phyloP scores from a whole-genome alignment of 495 filamentous ascomycete species.

The Penicillium robsamsonii region DNA sequence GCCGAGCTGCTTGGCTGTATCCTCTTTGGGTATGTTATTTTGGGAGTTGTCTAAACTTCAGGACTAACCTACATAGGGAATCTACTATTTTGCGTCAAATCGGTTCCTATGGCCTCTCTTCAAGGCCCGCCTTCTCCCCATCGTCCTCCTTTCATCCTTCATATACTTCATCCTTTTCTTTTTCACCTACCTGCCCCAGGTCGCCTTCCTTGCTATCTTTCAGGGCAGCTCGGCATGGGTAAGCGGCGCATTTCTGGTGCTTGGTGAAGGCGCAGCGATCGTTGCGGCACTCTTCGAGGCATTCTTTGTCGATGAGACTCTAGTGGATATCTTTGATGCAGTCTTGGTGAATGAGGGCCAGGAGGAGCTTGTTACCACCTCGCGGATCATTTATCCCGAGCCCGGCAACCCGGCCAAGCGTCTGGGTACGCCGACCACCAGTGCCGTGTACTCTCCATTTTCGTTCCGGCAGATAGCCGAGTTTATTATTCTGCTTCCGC shows the following conservation, averaged over 20 bases:
- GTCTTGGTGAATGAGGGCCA: conserved; percentile 60
- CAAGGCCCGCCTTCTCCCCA: conserved; percentile 56
- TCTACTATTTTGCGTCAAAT: conserved; percentile 58
- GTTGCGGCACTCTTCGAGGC: conserved; percentile 63
- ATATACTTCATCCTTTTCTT: conserved; percentile 61
- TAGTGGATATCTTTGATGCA: conserved; percentile 67
- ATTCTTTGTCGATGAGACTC: conserved; percentile 66
- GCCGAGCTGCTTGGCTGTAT: conserved; percentile 53
- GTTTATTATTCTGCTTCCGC: conserved; percentile 65
- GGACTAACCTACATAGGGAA: conserved; percentile 42
- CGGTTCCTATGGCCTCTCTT: conserved; percentile 64
- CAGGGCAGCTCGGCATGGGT: conserved; percentile 59
- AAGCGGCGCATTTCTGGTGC: conserved; percentile 61
- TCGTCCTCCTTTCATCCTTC: conserved; percentile 56
- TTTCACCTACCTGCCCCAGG: conserved; percentile 59
- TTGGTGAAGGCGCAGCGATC: conserved; percentile 64
- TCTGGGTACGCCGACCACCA: conserved; percentile 57
- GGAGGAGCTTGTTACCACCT: conserved; percentile 53
- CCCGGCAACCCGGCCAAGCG: conserved; percentile 51
- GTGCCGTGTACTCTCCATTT: conserved; percentile 62
- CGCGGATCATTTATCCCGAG: conserved; percentile 53
- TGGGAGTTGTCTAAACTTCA: neutral
- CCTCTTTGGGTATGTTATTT: conserved; percentile 47
- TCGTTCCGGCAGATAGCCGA: conserved; percentile 75
- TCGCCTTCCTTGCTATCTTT: conserved; percentile 64